Conservation (phyloP, 257 asterid species). For the Knoxia roxburghii region DNA sequence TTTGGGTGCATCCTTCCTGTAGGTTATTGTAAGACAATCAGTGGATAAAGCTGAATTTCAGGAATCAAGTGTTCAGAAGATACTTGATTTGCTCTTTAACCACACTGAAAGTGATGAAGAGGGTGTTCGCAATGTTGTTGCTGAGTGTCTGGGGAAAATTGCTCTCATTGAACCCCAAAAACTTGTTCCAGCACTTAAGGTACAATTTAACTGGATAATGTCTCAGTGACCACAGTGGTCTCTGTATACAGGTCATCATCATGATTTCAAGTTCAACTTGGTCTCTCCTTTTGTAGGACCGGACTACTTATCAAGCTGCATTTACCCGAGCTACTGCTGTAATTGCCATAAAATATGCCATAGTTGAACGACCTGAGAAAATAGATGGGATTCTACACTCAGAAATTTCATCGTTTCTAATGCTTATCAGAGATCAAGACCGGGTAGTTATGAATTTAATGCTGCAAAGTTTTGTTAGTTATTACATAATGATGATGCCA, state of each 20-base stretch:
- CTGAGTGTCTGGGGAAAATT: constrained; percentile 96
- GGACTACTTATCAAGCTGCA: constrained; percentile 75
- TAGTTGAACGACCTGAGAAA: constrained; percentile 94
- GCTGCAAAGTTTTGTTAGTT: background rate
- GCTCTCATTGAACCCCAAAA: constrained; percentile 95
- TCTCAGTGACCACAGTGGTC: background rate
- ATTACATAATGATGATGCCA: too few species aligned
- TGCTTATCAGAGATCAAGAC: constrained; percentile 90
- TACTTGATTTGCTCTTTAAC: constrained; percentile 79
- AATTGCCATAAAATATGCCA: constrained; percentile 84
- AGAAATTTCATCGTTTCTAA: constrained; percentile 81
- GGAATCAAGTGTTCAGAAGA: constrained; percentile 87
- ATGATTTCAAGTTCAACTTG: constrained; percentile 15
- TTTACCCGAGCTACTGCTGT: constrained; percentile 97
- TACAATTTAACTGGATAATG: constrained; percentile 21
- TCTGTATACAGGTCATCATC: background rate
- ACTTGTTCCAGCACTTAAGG: constrained; percentile 98
- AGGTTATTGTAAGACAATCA: constrained; percentile 98
- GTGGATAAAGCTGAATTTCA: constrained; percentile 98
- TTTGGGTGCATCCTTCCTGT: constrained; percentile 23
- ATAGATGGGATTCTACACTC: constrained; percentile 81
- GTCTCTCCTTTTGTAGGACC: constrained; percentile 52
- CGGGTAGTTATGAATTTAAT: constrained; percentile 51
- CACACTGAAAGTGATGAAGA: constrained; percentile 99
- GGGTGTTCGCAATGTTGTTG: constrained; percentile 99